Base-by-base conservation (phyloP, 2,329 filamentous ascomycete genomes). In the Scolecobasidium constrictum region DNA sequence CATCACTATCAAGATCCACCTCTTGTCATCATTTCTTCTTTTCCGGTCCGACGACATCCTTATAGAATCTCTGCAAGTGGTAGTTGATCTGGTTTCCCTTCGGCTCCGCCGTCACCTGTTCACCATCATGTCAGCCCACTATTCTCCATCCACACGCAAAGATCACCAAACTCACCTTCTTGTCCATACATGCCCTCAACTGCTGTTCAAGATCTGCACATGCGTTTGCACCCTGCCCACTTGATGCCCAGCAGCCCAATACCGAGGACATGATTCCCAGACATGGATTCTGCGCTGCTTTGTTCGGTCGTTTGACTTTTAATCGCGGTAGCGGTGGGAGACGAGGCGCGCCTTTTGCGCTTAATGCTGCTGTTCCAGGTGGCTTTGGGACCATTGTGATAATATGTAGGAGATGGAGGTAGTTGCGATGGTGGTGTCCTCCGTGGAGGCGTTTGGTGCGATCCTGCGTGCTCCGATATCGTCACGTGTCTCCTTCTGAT, bases 41-140 rank as follows among this genome's bases (percentile, higher is more conserved):
- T 74, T 78, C 68, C 50, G 78, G 73, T 56, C 81, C 73, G 66
- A 81, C 75, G 69, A 93, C 69, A 60, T 81, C 77, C 12, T 78
- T 77, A 54, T 82, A 83, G 68, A 84, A 75, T 55, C 92, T 77
- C 51, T 76, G 75, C 35, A 96, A 69, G 61, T 95, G 88, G 71
- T 88, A 88, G 67, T 96, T 96, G 75, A 96, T 87, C 50, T 75
- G 78, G 61, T 79, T 90, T 68, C 81, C 86, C 59, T 77, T 75
- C 50, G 64, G 60, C 43, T 65, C 62, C 49, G 62, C 62, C 38
- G 72, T 62, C 71, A 70, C 76, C 77, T 17, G 42, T 26, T 19
- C 38, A 44, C 18, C 37, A 40, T 47, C 4, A 19, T 28, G 40
- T 23, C 16, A 46, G 5, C 26, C 17, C 12, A 33, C 15, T 12